These are phyloP conservation scores for Vigna radiata DNA, from an alignment of 306 rosid genomes.

Conservation along the genomic window DNA sequence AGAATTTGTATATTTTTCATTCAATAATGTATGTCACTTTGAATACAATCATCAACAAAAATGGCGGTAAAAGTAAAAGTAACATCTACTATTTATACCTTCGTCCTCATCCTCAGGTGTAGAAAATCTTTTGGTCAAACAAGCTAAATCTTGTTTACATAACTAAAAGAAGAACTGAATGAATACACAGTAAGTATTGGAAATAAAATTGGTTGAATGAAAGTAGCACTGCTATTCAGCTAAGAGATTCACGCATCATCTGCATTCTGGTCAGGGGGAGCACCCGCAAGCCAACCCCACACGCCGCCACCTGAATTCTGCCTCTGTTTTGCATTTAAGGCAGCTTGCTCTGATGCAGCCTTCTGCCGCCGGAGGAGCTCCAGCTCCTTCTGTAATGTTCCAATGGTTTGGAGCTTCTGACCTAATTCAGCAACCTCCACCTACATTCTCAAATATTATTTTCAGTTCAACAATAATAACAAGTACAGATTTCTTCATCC, in stretches of 20 bases:
- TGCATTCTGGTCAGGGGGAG: constrained; percentile 50
- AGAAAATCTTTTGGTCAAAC: constrained; percentile 49
- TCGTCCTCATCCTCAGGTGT: constrained; percentile 49
- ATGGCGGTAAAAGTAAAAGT: constrained; percentile 53
- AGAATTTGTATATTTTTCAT: constrained; percentile 49
- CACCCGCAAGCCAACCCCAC: constrained; percentile 97
- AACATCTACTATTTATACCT: constrained; percentile 44
- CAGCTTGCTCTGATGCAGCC: constrained; percentile 90
- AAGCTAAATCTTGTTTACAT: constrained; percentile 60
- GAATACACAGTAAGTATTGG: constrained; percentile 47
- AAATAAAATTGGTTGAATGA: constrained; percentile 51
- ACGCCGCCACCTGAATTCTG: constrained; percentile 83
- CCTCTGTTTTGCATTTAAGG: constrained; percentile 66
- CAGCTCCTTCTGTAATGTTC: constrained; percentile 83
- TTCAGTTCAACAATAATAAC: constrained; percentile 3
- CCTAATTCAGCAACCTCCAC: constrained; percentile 91
- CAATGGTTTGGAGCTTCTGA: constrained; percentile 92
- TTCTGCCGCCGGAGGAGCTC: constrained; percentile 93
- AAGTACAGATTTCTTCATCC: background rate
- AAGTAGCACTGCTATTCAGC: constrained; percentile 50
- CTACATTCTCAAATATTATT: constrained; percentile 52
- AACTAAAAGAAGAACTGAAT: constrained; percentile 52
- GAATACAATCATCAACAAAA: constrained; percentile 58
- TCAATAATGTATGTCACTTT: constrained; percentile 39
- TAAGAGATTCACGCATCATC: constrained; percentile 60